Evolutionary conservation across 1,139 yeast species (phyloP).

Genomic region (Protomyces inouyei): DNA sequence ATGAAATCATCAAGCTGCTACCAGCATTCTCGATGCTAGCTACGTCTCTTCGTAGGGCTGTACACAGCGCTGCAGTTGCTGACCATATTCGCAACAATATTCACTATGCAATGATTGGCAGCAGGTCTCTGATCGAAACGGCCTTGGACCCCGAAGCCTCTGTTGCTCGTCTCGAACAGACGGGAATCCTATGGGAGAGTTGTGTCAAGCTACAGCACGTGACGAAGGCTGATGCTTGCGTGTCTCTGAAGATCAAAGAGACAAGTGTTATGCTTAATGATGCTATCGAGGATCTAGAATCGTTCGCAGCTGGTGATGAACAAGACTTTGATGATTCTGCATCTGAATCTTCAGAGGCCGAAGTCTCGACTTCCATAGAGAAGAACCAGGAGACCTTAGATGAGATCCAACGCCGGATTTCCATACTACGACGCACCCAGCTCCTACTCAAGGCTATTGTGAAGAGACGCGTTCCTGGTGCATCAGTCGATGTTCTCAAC

Average conservation of each 20-base stretch:
- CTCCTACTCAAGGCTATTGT: slow-evolving; percentile 11
- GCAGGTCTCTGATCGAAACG: slow-evolving; percentile 5
- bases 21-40: slow-evolving; percentile 7
- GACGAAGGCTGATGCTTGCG: neutral
- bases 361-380: neutral
- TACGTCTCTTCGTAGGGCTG: neutral
- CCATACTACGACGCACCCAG: slow-evolving; percentile 7
- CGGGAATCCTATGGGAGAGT: slow-evolving; percentile 21
- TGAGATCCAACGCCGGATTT: neutral
- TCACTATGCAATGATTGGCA: slow-evolving; percentile 13
- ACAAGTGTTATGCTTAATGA: slow-evolving; percentile 9
- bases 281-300: slow-evolving; percentile 10
- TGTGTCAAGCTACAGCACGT: slow-evolving; percentile 9
- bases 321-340: neutral
- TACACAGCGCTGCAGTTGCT: slow-evolving; percentile 5
- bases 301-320: slow-evolving; percentile 5
- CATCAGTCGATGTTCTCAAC: neutral
- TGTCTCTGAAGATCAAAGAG: slow-evolving; percentile 4
- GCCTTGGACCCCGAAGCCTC: slow-evolving; percentile 3
- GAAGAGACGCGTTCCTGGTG: neutral
- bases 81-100: slow-evolving; percentile 5
- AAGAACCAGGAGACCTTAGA: neutral
- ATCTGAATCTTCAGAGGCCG: neutral
- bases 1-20: slow-evolving; percentile 6
- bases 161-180: slow-evolving; percentile 2